These are phyloP conservation scores for Pouteria glomerata DNA, from an alignment of 148 eudicot species.

Conservation along the genomic window DNA sequence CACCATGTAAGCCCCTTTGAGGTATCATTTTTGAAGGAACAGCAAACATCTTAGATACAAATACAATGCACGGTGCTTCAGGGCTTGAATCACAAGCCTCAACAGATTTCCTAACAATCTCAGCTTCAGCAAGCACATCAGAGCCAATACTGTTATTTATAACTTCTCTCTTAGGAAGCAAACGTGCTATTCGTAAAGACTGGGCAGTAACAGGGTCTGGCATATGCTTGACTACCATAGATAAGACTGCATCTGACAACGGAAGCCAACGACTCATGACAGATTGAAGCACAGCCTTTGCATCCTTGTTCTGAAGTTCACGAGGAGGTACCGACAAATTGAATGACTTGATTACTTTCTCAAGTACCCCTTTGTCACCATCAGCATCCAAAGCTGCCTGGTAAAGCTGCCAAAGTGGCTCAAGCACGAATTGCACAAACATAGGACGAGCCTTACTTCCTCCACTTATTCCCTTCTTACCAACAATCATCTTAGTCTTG, in stretches of 20 bases:
- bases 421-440: conserved; percentile 84
- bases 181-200: conserved; percentile 56
- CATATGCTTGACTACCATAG: conserved; percentile 67
- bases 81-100: conserved; percentile 72
- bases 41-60: conserved; percentile 95
- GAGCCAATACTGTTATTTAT: conserved; percentile 34
- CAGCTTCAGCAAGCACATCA: conserved; percentile 61
- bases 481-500: conserved; percentile 61
- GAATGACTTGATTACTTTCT: conserved; percentile 67
- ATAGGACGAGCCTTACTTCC: conserved; percentile 64
- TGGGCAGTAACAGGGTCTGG: conserved; percentile 75
- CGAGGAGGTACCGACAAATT: conserved; percentile 60
- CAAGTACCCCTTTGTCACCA: conserved; percentile 58
- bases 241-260: conserved; percentile 57
- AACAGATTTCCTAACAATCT: conserved; percentile 64
- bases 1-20: conserved; percentile 48
- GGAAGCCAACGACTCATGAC: conserved; percentile 95
- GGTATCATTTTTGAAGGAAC: conserved; percentile 74
- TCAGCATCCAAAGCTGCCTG: conserved; percentile 51
- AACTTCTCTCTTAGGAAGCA: conserved; percentile 79
- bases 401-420: conserved; percentile 88
- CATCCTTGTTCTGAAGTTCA: conserved; percentile 72
- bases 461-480: conserved; percentile 56
- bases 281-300: conserved; percentile 71
- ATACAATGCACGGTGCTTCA: conserved; percentile 77